Conservation (phyloP, 805 yeast genomes). For the Alloascoidea hylecoeti region DNA sequence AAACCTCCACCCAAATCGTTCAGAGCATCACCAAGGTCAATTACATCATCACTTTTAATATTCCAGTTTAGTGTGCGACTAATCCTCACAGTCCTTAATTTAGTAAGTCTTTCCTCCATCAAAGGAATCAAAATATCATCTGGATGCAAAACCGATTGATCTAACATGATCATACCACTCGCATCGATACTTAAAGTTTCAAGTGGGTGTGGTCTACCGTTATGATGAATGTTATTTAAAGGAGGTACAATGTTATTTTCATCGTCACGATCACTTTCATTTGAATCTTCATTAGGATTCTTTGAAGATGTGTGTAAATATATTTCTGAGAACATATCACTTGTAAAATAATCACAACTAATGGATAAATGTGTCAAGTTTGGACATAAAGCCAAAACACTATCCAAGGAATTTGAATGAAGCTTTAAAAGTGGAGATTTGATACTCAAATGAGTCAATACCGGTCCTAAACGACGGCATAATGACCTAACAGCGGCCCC, state of each 20-base stretch:
- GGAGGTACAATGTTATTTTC: slow-evolving; percentile 16
- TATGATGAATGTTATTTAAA: no score
- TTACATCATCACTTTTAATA: slow-evolving; percentile 37
- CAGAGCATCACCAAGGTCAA: slow-evolving; percentile 39
- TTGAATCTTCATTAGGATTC: slow-evolving; percentile 7
- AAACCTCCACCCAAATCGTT: slow-evolving; percentile 1
- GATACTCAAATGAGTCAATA: slow-evolving; percentile 47
- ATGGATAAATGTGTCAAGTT: slow-evolving; percentile 46
- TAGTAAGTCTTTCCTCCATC: slow-evolving; percentile 63
- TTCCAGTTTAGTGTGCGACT: slow-evolving; percentile 79
- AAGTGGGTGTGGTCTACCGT: slow-evolving; percentile 38
- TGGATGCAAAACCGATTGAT: slow-evolving; percentile 71
- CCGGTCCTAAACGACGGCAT: slow-evolving; percentile 49
- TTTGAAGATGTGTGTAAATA: slow-evolving; percentile 12
- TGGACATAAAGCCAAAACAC: slow-evolving; percentile 65
- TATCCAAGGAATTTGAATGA: slow-evolving; percentile 55
- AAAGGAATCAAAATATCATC: slow-evolving; percentile 80
- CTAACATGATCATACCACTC: slow-evolving; percentile 70
- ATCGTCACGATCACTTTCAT: slow-evolving; percentile 19
- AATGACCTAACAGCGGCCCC: slow-evolving; percentile 52
- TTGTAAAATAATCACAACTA: slow-evolving; percentile 66
- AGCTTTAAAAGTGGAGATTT: slow-evolving; percentile 85
- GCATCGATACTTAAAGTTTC: slow-evolving; percentile 58
- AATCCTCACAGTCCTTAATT: slow-evolving; percentile 45
- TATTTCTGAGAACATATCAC: slow-evolving; percentile 26